Evolutionary conservation across 2,329 filamentous ascomycete species (phyloP), one percentile per base, ranked within the genome.

Genomic region (Cucurbitaria berberidis): DNA sequence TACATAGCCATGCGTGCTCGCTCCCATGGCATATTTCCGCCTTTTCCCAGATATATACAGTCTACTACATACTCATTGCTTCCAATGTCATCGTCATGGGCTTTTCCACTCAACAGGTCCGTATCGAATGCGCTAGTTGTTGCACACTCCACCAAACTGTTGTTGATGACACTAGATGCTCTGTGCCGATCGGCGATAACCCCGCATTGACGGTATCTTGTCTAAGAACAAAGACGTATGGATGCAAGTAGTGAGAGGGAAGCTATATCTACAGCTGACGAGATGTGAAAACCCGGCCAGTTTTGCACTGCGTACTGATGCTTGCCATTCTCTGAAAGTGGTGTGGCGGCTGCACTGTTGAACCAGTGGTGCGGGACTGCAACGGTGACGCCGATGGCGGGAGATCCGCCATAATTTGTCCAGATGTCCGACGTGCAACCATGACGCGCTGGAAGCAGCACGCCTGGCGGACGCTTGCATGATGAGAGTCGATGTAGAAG

Each of bases 351-450:
- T 43, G 36, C 62, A 50, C 51, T 56, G 44, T 18, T 32, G 40
- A 44, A 45, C 35, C 27, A 27, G 29, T 27, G 49, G 47, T 41
- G 40, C 7, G 34, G 40, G 45, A 51, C 42, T 22, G 36, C 41
- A 48, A 51, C 45, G 48, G 46, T 43, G 35, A 30, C 38, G n/a
- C 52, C 43, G 51, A 43, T 19, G 15, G 40, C 48, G 59, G 60
- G 36, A 52, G 39, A 55, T 67, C 66, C 66, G 67, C 48, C 53
- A 64, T 63, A 59, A 58, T 69, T 69, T 57, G 67, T 70, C 69
- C 66, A 65, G 56, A 38, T 41, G 44, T 42, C 49, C 45, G 45
- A 55, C 40, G 49, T 45, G 46, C 30, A 55, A 58, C 54, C 45
- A 59, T 59, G 61, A 57, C 53, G 62, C 51, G 59, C 61, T 48